A percentile compares a stretch with the other conserved stretches of the same genome.
Evolutionary conservation across 2,329 filamentous ascomycete species (phyloP).

Genomic region (Microascus cirrosus): DNA sequence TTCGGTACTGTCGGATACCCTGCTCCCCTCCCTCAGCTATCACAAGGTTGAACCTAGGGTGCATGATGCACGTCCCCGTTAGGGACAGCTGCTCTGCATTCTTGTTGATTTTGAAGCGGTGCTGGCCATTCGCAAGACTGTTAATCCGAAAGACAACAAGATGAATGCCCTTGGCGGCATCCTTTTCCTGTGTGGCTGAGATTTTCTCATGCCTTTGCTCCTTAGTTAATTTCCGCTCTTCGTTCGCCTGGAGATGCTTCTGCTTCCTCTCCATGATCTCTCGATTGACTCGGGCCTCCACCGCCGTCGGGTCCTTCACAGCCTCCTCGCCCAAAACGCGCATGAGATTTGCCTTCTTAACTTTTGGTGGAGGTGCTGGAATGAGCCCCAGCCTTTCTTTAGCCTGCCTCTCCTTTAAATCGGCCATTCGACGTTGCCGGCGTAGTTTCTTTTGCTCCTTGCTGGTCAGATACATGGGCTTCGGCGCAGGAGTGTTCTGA

Average conservation of each 20-base stretch:
- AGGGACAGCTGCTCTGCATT: conserved; percentile 85
- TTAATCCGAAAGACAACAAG: conserved; percentile 83
- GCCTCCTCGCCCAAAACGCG: conserved; percentile 75
- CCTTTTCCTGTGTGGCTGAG: conserved; percentile 69
- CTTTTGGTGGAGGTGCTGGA: conserved; percentile 84
- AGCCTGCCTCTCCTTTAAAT: conserved; percentile 90
- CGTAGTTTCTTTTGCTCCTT: conserved; percentile 89
- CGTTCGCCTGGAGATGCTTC: conserved; percentile 68
- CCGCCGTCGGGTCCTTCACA: conserved; percentile 93
- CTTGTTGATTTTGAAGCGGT: conserved; percentile 84
- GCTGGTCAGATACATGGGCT: conserved; percentile 84
- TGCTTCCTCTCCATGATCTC: conserved; percentile 82
- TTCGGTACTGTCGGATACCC: conserved; percentile 76
- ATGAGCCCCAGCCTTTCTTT: conserved; percentile 88
- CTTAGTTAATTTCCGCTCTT: conserved; percentile 77
- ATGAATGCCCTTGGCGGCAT: conserved; percentile 76
- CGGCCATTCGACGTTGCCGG: conserved; percentile 79
- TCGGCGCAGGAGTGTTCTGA: conserved; percentile 64
- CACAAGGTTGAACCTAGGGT: conserved; percentile 79
- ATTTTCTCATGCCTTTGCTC: conserved; percentile 82
- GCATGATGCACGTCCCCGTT: conserved; percentile 83
- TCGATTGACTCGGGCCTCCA: conserved; percentile 85
- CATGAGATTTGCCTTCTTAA: conserved; percentile 97
- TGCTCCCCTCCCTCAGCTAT: conserved; percentile 85
- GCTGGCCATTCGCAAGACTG: conserved; percentile 82